phyloP scores from a whole-genome alignment of 371 early-diverging fungal genomes.

The Chytridium lagenaria region DNA sequence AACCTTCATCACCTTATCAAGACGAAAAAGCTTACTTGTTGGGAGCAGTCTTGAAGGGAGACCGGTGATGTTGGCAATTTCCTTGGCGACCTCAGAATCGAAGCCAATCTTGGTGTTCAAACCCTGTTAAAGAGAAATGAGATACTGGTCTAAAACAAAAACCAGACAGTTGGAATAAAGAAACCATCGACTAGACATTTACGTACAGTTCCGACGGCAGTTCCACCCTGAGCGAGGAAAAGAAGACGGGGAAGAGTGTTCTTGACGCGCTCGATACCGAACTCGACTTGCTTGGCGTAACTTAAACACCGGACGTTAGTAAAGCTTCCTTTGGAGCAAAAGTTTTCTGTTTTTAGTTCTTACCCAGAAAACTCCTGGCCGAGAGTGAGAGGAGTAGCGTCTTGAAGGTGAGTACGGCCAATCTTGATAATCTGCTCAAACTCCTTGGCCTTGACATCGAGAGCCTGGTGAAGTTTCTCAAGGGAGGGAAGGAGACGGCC shows the following conservation, averaged over 20 bases:
- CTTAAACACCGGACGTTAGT: too few species aligned
- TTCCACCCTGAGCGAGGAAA: slow-evolving; percentile 93
- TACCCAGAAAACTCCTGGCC: slow-evolving; percentile 96
- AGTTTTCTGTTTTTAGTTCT: too few species aligned
- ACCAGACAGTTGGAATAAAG: neutral
- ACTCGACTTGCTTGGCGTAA: slow-evolving; percentile 86
- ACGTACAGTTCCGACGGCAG: slow-evolving; percentile 94
- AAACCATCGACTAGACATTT: neutral
- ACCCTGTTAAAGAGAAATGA: slow-evolving; percentile 64
- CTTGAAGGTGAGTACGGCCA: slow-evolving; percentile 91
- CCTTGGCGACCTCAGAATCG: slow-evolving; percentile 81
- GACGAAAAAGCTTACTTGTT: slow-evolving; percentile 63
- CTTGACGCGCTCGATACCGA: slow-evolving; percentile 84
- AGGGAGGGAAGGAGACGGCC: slow-evolving; percentile 82
- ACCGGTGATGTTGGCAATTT: slow-evolving; percentile 75
- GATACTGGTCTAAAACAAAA: neutral
- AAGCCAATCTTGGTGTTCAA: slow-evolving; percentile 91
- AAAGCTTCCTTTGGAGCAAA: too few species aligned
- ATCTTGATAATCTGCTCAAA: slow-evolving; percentile 93
- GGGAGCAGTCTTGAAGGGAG: slow-evolving; percentile 90
- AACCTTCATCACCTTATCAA: neutral
- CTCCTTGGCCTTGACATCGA: slow-evolving; percentile 74
- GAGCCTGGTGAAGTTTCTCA: slow-evolving; percentile 72
- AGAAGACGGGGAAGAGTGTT: slow-evolving; percentile 79
- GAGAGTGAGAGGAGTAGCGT: slow-evolving; percentile 94